Evolutionary conservation across 345 rosid species (phyloP).

Genomic region (Eucalyptus brandiana): DNA sequence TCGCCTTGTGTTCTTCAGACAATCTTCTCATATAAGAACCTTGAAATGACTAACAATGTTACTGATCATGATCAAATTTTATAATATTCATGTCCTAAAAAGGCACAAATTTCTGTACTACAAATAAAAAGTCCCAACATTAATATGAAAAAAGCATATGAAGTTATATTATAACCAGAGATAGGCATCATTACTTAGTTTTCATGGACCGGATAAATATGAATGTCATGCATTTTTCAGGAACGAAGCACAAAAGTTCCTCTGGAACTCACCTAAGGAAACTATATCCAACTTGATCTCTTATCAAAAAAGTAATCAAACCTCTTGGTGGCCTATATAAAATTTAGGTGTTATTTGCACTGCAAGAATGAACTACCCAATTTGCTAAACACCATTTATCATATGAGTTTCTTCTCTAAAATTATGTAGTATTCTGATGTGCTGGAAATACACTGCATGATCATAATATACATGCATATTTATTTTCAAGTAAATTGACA

Average conservation of each 20-base stretch:
- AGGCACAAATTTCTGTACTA: neutral
- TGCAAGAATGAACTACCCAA: neutral
- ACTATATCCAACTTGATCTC: rapidly evolving
- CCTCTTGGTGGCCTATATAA: neutral
- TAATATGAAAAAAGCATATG: neutral
- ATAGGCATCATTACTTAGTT: too few relatives aligned
- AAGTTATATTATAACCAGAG: neutral
- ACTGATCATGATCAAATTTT: neutral
- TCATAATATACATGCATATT: rapidly evolving
- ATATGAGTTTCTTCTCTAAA: neutral
- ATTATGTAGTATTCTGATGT: rapidly evolving
- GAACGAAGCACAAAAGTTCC: neutral
- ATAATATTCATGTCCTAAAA: neutral
- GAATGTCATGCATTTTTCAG: too few relatives aligned
- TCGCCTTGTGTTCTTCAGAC: neutral
- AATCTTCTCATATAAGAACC: neutral
- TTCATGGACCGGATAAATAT: too few relatives aligned
- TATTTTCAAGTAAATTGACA: neutral
- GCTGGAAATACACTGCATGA: neutral
- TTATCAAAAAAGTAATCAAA: rapidly evolving
- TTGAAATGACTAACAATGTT: neutral
- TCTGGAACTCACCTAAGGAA: neutral
- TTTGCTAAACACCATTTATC: neutral
- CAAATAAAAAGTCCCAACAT: neutral
- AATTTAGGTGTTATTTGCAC: too few relatives aligned